A percentile compares a stretch with the other conserved stretches of the same genome.
These are phyloP conservation scores for Spatholobus suberectus DNA, from an alignment of 306 rosid genomes.

Conservation along the genomic window DNA sequence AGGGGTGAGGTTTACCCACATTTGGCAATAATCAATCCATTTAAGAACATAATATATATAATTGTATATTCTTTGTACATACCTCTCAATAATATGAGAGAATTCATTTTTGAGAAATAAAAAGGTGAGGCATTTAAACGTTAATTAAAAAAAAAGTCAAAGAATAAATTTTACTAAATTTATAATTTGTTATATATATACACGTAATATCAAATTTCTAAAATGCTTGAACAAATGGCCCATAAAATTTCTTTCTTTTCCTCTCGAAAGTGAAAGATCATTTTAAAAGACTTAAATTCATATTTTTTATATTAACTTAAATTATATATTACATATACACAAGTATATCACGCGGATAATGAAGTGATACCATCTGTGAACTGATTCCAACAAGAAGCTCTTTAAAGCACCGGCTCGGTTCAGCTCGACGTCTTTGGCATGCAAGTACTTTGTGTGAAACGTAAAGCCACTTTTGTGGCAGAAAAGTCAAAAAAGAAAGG, in stretches of 20 bases:
- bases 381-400: background rate
- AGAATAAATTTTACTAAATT: background rate
- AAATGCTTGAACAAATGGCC: too few species aligned
- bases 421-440: background rate
- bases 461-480: too few species aligned
- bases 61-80: background rate
- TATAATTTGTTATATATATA: background rate
- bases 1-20: conserved; percentile 17
- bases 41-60: background rate
- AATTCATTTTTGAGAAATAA: too few species aligned
- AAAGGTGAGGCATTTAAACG: too few species aligned
- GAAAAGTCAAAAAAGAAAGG: too few species aligned
- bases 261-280: background rate
- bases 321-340: background rate
- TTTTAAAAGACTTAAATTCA: background rate
- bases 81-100: too few species aligned
- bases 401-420: background rate
- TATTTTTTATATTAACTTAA: background rate
- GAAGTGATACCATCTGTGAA: background rate
- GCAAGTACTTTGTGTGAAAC: too few species aligned
- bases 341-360: background rate
- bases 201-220: too few species aligned
- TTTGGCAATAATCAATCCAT: conserved; percentile 12
- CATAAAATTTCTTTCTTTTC: too few species aligned
- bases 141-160: background rate